Percentiles rank a stretch among this genome's conserved stretches.
Evolutionary conservation across 345 rosid genomes (phyloP).

Genomic region (Pseudoturritis turrita): DNA sequence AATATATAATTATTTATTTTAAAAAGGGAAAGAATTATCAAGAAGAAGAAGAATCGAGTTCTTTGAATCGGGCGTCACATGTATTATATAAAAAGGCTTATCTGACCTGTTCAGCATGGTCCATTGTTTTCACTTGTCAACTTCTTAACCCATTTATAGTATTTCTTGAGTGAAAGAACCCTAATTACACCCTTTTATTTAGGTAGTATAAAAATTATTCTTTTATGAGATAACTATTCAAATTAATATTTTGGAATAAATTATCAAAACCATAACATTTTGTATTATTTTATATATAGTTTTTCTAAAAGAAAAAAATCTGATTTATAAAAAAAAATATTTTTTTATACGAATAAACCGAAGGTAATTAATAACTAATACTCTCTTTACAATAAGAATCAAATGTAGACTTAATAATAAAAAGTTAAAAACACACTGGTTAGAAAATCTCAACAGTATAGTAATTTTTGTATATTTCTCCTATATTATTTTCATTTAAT

Average conservation of each 20-base stretch:
- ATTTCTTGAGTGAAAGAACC: constrained; percentile 56
- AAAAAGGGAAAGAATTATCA: constrained; percentile 1
- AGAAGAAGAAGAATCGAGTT: constrained; percentile 34
- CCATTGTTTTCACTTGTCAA: constrained; percentile 32
- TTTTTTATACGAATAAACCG: neutral
- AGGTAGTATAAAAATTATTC: no score
- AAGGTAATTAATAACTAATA: neutral
- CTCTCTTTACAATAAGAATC: neutral
- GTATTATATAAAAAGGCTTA: neutral
- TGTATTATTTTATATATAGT: no score
- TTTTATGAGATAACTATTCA: no score
- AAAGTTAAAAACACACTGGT: neutral
- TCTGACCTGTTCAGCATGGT: constrained; percentile 27
- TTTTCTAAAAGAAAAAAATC: no score
- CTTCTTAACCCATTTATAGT: constrained; percentile 22
- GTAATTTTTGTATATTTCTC: neutral
- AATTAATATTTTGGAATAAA: no score
- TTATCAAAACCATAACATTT: no score
- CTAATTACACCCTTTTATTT: neutral
- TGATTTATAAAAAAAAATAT: no score
- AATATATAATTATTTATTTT: neutral
- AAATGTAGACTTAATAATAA: neutral
- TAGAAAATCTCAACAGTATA: neutral
- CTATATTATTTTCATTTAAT: neutral
- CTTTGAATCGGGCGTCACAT: constrained; percentile 26